Percentiles rank a stretch among this genome's conserved stretches.
Conservation (phyloP, 257 asterid genomes). For the Voacanga thouarsii region DNA sequence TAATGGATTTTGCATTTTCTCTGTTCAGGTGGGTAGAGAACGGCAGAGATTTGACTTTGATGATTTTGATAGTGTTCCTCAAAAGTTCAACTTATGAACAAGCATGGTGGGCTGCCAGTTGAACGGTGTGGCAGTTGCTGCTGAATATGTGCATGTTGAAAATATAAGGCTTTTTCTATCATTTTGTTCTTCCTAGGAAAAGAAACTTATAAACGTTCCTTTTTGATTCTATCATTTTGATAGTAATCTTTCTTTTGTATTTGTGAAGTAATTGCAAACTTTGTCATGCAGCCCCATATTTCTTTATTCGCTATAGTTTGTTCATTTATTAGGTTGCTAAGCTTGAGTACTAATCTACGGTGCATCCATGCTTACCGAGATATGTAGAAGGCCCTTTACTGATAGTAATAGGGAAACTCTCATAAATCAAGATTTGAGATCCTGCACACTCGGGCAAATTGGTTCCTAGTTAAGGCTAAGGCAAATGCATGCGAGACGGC, state of each 20-base stretch:
- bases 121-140: not conserved
- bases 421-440: not conserved
- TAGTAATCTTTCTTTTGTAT: not conserved
- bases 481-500: too few species aligned
- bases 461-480: not conserved
- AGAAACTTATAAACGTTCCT: not conserved
- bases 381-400: too few species aligned
- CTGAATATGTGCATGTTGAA: not conserved
- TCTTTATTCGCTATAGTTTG: not conserved
- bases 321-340: not conserved
- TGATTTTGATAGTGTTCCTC: constrained; percentile 79
- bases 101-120: not conserved
- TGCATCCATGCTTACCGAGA: too few species aligned
- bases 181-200: not conserved
- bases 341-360: not conserved
- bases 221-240: too few species aligned
- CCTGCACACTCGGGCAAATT: not conserved
- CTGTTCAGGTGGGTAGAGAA: constrained; percentile 76
- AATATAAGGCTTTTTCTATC: not conserved
- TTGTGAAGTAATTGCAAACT: not conserved
- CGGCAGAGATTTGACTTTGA: constrained; percentile 87
- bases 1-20: constrained; percentile 1
- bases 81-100: constrained; percentile 66
- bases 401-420: not conserved
- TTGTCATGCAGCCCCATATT: not conserved